These are phyloP conservation scores for Barnettozyma sp. DNA, from an alignment of 805 yeast genomes.

Conservation along the genomic window DNA sequence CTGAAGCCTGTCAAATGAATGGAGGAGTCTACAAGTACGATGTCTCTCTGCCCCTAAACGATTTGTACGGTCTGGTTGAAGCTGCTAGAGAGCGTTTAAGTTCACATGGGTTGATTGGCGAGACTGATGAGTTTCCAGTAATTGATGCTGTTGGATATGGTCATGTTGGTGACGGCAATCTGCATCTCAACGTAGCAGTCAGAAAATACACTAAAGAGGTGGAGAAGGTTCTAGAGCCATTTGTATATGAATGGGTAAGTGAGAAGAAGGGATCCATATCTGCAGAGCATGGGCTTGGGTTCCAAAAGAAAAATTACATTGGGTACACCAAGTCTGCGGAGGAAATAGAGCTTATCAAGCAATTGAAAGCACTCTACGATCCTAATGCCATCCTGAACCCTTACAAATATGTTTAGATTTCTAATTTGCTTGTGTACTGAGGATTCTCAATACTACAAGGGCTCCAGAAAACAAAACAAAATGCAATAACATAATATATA, in stretches of 20 bases:
- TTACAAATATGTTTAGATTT: constrained; percentile 54
- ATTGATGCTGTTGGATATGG: constrained; percentile 93
- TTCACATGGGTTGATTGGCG: constrained; percentile 53
- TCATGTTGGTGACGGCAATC: constrained; percentile 96
- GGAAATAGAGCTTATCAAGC: constrained; percentile 67
- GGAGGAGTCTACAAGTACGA: constrained; percentile 98
- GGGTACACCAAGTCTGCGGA: constrained; percentile 72
- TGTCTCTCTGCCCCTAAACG: constrained; percentile 81
- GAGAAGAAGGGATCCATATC: constrained; percentile 76
- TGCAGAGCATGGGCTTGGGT: constrained; percentile 97
- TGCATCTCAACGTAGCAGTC: constrained; percentile 89
- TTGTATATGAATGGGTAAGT: constrained; percentile 84
- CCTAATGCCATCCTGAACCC: constrained; percentile 93
- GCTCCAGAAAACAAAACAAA: no score
- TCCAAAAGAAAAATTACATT: constrained; percentile 89
- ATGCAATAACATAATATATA: no score
- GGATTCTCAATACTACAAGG: no score
- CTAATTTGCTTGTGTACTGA: background rate
- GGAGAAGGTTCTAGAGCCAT: constrained; percentile 83
- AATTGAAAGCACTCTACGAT: constrained; percentile 75
- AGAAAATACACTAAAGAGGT: constrained; percentile 74
- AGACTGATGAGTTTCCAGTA: constrained; percentile 66
- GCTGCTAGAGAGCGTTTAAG: constrained; percentile 59
- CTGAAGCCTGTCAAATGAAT: constrained; percentile 76
- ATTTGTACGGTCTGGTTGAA: constrained; percentile 74